Evolutionary conservation across 2,329 filamentous ascomycete species (phyloP).

Genomic region (Beauveria sp.): DNA sequence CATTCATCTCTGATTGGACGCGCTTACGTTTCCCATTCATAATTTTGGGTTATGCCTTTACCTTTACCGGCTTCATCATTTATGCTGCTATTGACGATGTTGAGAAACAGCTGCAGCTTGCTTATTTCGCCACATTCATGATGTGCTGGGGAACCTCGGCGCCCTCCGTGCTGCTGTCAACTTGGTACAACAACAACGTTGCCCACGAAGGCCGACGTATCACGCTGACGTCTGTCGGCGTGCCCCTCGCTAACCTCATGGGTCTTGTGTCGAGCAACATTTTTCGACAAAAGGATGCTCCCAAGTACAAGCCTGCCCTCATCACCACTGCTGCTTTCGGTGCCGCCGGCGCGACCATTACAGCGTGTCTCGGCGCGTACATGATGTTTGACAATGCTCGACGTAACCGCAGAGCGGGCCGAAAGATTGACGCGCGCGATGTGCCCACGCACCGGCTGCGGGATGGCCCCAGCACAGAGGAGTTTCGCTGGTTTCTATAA

Average conservation of each 20-base stretch:
- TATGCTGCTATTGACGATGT: slow-evolving; percentile 64
- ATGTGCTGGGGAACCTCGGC: slow-evolving; percentile 76
- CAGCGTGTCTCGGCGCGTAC: slow-evolving; percentile 46
- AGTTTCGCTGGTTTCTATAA: slow-evolving; percentile 45
- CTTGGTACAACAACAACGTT: slow-evolving; percentile 73
- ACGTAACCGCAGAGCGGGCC: slow-evolving; percentile 44
- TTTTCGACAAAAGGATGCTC: slow-evolving; percentile 56
- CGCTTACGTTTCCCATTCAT: slow-evolving; percentile 69
- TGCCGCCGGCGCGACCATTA: slow-evolving; percentile 48
- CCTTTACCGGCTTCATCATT: slow-evolving; percentile 71
- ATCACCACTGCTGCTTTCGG: slow-evolving; percentile 60
- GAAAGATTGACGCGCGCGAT: slow-evolving; percentile 36
- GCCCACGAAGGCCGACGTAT: slow-evolving; percentile 68
- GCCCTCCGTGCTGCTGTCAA: slow-evolving; percentile 61
- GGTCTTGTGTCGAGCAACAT: slow-evolving; percentile 62
- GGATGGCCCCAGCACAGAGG: slow-evolving; percentile 37
- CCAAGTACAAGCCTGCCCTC: slow-evolving; percentile 59
- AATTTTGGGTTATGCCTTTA: slow-evolving; percentile 63
- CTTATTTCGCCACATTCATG: slow-evolving; percentile 73
- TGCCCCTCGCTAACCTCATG: slow-evolving; percentile 72
- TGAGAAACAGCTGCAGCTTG: slow-evolving; percentile 50
- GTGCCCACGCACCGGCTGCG: slow-evolving; percentile 42
- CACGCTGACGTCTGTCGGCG: slow-evolving; percentile 61
- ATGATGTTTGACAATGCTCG: slow-evolving; percentile 52
- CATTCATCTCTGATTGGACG: slow-evolving; percentile 60